phyloP scores from a whole-genome alignment of 2,329 filamentous ascomycete species.

The Epicoccum nigrum region DNA sequence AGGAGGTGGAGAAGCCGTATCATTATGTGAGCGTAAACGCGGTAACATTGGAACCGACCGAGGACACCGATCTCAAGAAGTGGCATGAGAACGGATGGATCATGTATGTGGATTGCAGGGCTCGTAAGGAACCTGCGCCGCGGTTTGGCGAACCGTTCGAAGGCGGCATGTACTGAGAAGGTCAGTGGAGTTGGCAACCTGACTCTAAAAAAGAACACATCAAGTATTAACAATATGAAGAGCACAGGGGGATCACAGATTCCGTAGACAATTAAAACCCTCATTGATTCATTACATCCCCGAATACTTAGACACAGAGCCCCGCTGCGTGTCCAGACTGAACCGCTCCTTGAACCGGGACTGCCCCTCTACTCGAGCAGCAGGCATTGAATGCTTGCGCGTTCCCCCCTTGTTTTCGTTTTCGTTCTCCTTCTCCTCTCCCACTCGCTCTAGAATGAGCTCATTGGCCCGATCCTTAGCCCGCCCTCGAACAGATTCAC shows the following conservation, averaged over 20 bases:
- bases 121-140: not conserved
- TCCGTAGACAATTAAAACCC: too few species aligned
- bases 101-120: constrained; percentile 33
- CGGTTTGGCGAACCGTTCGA: constrained; percentile 8
- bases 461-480: too few species aligned
- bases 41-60: constrained; percentile 35
- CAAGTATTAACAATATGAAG: too few species aligned
- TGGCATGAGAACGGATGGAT: constrained; percentile 46
- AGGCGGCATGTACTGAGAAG: constrained; percentile 17
- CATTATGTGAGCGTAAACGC: constrained; percentile 46
- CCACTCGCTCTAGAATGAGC: not conserved
- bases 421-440: not conserved
- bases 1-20: constrained; percentile 16
- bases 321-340: not conserved
- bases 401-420: not conserved
- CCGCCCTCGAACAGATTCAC: too few species aligned
- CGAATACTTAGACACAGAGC: too few species aligned
- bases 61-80: constrained; percentile 38
- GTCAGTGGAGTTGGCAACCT: not conserved
- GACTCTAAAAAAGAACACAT: too few species aligned
- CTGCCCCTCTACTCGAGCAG: not conserved
- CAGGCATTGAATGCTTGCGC: not conserved
- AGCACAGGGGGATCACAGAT: too few species aligned
- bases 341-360: constrained; percentile 3
- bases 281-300: too few species aligned